Percentiles rank a stretch among this genome's conserved stretches.
Evolutionary conservation across 2,329 filamentous ascomycete genomes (phyloP).

Genomic region (Leptographium flavum): DNA sequence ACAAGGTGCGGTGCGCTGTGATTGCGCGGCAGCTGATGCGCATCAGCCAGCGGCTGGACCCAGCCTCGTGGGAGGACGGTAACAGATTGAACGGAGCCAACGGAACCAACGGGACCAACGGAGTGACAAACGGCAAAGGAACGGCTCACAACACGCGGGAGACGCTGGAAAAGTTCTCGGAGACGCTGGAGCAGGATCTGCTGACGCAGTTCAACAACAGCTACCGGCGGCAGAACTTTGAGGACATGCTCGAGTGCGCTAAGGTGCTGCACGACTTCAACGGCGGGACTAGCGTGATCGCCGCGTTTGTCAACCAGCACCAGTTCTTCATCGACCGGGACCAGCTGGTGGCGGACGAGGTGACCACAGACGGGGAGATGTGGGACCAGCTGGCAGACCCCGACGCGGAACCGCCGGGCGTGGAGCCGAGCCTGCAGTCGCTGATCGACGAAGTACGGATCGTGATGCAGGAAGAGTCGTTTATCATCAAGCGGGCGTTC

Average conservation of each 20-base stretch:
- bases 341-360: constrained; percentile 79
- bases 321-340: constrained; percentile 97
- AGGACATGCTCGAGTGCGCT: constrained; percentile 95
- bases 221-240: constrained; percentile 87
- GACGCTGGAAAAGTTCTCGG: constrained; percentile 90
- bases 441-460: constrained; percentile 89
- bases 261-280: constrained; percentile 92
- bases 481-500: constrained; percentile 92
- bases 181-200: constrained; percentile 88
- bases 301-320: constrained; percentile 94
- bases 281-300: constrained; percentile 87
- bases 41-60: constrained; percentile 84
- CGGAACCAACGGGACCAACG: constrained; percentile 45
- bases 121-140: constrained; percentile 26
- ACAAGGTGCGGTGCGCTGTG: constrained; percentile 85
- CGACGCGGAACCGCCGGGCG: constrained; percentile 77
- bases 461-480: constrained; percentile 92
- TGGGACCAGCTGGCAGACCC: constrained; percentile 94
- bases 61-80: constrained; percentile 55
- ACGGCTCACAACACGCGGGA: constrained; percentile 73
- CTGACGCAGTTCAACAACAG: constrained; percentile 95
- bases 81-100: too few species aligned
- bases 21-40: constrained; percentile 88
- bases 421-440: constrained; percentile 84
- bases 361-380: constrained; percentile 57